Evolutionary conservation across 1,284 basidiomycete species (phyloP).

Genomic region (Moesziomyces globuligerus): DNA sequence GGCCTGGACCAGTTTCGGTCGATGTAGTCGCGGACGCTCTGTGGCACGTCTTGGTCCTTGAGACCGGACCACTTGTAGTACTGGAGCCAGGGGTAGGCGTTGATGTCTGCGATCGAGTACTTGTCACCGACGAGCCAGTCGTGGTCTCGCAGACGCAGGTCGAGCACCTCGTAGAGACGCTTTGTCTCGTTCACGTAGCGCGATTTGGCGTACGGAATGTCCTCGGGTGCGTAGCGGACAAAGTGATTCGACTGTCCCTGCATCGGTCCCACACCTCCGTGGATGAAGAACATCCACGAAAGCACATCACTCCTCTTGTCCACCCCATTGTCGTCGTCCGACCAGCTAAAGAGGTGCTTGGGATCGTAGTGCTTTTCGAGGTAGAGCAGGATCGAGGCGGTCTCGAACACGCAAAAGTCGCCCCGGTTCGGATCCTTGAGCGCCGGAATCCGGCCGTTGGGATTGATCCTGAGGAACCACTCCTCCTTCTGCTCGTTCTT

Average conservation of each 20-base stretch:
- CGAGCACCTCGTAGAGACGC: slow-evolving; percentile 50
- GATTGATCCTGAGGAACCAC: slow-evolving; percentile 59
- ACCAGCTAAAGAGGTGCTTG: slow-evolving; percentile 53
- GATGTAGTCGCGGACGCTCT: slow-evolving; percentile 31
- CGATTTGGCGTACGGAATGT: slow-evolving; percentile 51
- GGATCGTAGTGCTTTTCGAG: slow-evolving; percentile 57
- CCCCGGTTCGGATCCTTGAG: slow-evolving; percentile 43
- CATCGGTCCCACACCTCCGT: slow-evolving; percentile 52
- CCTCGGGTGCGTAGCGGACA: slow-evolving; percentile 43
- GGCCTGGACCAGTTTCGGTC: slow-evolving; percentile 29
- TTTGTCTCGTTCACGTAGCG: slow-evolving; percentile 50
- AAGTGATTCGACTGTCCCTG: slow-evolving; percentile 57
- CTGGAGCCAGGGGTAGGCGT: slow-evolving; percentile 55
- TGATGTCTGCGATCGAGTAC: slow-evolving; percentile 55
- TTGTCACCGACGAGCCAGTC: slow-evolving; percentile 58
- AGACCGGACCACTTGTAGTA: slow-evolving; percentile 40
- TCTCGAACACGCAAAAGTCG: slow-evolving; percentile 51
- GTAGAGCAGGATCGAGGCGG: slow-evolving; percentile 54
- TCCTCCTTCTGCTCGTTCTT: slow-evolving; percentile 57
- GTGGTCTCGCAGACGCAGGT: slow-evolving; percentile 41
- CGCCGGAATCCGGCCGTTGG: slow-evolving; percentile 62
- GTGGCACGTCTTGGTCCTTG: slow-evolving; percentile 33
- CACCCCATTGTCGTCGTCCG: slow-evolving; percentile 35
- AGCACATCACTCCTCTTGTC: slow-evolving; percentile 35
- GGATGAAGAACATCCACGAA: slow-evolving; percentile 47